A percentile compares a stretch with the other conserved stretches of the same genome.
Conservation (phyloP, 441 rosid species). For the Erodium trifolium region DNA sequence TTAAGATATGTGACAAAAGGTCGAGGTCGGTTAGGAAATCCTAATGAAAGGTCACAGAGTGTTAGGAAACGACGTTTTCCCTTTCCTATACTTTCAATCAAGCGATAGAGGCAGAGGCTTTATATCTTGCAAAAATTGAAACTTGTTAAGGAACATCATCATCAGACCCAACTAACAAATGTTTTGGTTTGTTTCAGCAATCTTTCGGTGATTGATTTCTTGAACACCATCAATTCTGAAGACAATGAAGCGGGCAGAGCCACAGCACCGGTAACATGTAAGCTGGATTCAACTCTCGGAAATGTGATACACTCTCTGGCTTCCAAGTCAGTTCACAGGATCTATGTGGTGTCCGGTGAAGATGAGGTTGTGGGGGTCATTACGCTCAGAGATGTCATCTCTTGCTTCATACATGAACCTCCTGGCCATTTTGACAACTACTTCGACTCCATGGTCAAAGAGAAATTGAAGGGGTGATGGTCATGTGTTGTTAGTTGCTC, state of each 20-base stretch:
- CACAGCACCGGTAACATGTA: conserved; percentile 55
- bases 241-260: conserved; percentile 36
- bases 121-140: not conserved
- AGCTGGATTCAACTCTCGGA: conserved; percentile 48
- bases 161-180: not conserved
- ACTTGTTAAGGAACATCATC: not conserved
- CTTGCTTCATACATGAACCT: conserved; percentile 79
- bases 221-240: conserved; percentile 33
- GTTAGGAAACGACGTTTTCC: no score
- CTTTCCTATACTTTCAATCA: no score
- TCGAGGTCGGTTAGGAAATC: no score
- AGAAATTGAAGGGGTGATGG: not conserved
- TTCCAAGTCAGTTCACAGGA: conserved; percentile 60
- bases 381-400: conserved; percentile 79
- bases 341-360: conserved; percentile 45
- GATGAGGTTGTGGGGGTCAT: conserved; percentile 64
- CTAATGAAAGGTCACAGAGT: no score
- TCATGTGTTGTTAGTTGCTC: not conserved
- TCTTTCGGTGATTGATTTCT: conserved; percentile 52
- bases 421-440: conserved; percentile 51
- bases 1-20: no score
- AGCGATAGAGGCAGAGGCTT: no score
- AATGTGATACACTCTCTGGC: conserved; percentile 63
- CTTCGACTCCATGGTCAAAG: conserved; percentile 20
- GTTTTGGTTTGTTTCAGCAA: conserved; percentile 36